Base-by-base conservation (phyloP, 1,284 basidiomycete genomes). In the Peniophora sp. region DNA sequence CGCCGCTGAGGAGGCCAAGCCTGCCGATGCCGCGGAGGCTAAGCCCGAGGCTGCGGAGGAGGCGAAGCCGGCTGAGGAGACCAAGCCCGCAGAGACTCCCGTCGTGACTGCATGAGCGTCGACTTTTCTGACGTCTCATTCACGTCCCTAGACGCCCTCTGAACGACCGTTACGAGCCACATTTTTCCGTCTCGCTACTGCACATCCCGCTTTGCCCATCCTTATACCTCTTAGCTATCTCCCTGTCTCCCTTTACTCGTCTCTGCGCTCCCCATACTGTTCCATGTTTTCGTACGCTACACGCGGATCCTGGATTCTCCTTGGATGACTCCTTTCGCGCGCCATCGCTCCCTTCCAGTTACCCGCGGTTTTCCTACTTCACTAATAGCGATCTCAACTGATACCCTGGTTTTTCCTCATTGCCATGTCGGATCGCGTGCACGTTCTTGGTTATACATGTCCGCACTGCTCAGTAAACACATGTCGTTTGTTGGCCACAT, bases 91-190 rank as follows among this genome's bases (percentile, higher is more conserved):
- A 57, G 62, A 62, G 24, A 55, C 60, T 45, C 62, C 70, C 37
- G 67, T 69, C 44, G 71, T 69, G 47, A 69, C 81, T 51, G 83
- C 85, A 44, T 69, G 83, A 41, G 83, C 82, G 71, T 86, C 75
- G 77, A 62, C 54, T 52, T 47, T 47, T 54, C 50, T 53, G 51
- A 50, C 53, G 54, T 52, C 48, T 56, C 53, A 52, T 52, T 59
- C 54, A 64, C 58, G 52, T 61, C 60, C 51, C 37, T 41, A 5
- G 37, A n/a, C 37, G 18, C 37, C 18, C 37, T 41, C 37, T 32
- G 27, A 68, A 79, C 65, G 78, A 80, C 74, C 63, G 55, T 76
- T 63, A 83, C 72, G 79, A 82, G 65, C 61, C 65, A 64, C 67
- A 64, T 63, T 65, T 68, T 67, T n/a, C n/a, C 67, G 37, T 8